Evolutionary conservation across 83 land plant species (phyloP).

Genomic region (Picea engelmannii): DNA sequence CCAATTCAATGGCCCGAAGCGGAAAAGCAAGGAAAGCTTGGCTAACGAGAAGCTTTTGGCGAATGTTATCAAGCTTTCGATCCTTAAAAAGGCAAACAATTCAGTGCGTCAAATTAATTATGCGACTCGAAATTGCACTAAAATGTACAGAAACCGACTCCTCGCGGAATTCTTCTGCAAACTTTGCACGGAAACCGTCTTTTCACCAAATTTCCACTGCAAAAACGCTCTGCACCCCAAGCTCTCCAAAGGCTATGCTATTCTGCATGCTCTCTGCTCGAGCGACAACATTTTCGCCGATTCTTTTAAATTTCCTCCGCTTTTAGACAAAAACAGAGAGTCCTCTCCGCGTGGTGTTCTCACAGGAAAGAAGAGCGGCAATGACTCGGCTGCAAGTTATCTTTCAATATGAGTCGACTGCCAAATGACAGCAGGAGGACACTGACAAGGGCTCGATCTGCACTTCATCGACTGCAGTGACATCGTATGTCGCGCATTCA

Average conservation of each 20-base stretch:
- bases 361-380: too few relatives aligned
- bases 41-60: not conserved
- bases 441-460: too few relatives aligned
- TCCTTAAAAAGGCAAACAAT: not conserved
- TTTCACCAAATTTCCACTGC: not conserved
- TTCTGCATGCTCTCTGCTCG: constrained; percentile 15
- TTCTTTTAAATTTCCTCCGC: not conserved
- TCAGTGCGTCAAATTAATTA: not conserved
- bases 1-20: too few relatives aligned
- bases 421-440: too few relatives aligned
- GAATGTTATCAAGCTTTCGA: not conserved
- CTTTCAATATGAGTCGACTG: too few relatives aligned
- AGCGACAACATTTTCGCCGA: constrained; percentile 14
- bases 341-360: not conserved
- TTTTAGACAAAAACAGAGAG: not conserved
- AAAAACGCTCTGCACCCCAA: not conserved
- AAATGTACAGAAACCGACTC: not conserved
- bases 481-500: too few relatives aligned
- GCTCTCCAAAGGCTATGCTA: not conserved
- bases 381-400: too few relatives aligned
- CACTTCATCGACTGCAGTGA: too few relatives aligned
- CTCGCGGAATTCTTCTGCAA: not conserved
- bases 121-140: not conserved
- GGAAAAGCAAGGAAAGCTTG: not conserved
- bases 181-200: not conserved